Evolutionary conservation across 2,329 filamentous ascomycete genomes (phyloP).

Genomic region (Amylocarpus encephaloides): DNA sequence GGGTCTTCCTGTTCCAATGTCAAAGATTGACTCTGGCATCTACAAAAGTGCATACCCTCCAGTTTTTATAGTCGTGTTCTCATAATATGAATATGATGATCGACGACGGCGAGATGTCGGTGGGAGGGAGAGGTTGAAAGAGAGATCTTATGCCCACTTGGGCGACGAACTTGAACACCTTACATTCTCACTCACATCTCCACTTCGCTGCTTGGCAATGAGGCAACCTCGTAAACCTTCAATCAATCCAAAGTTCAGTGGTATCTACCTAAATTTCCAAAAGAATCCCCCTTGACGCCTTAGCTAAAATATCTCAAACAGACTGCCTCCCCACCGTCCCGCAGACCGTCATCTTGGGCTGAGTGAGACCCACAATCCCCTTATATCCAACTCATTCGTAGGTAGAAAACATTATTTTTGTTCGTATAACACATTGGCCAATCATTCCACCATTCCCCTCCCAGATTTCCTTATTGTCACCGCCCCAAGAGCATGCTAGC

Average conservation of each 20-base stretch:
- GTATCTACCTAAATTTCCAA: neutral
- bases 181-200: no score
- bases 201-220: no score
- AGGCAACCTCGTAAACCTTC: no score
- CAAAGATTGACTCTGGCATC: no score
- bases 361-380: no score
- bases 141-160: no score
- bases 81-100: neutral
- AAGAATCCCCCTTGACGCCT: neutral
- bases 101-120: neutral
- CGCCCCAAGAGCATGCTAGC: constrained; percentile 13
- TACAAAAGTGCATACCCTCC: no score
- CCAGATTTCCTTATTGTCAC: constrained; percentile 6
- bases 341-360: no score
- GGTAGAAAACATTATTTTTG: neutral
- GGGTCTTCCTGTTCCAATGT: no score
- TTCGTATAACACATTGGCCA: neutral
- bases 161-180: no score
- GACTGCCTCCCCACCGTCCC: no score
- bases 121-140: neutral
- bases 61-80: no score
- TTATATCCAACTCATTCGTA: neutral
- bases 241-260: neutral
- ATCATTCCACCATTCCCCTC: neutral
- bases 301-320: neutral